These are phyloP conservation scores for Hymenoscyphus salicellus DNA, from an alignment of 2,329 filamentous ascomycete species.

Conservation along the genomic window DNA sequence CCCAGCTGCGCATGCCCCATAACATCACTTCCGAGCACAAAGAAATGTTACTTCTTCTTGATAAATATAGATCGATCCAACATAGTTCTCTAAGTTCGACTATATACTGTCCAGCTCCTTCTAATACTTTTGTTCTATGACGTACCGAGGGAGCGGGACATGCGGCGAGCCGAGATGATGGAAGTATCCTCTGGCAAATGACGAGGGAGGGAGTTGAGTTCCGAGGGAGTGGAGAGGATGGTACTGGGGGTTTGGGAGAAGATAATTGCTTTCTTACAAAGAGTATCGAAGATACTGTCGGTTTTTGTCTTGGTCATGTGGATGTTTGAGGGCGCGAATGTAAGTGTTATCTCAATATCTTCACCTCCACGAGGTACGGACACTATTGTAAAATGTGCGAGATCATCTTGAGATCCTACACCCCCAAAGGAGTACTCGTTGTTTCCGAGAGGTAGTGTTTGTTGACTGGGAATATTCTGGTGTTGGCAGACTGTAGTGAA, in stretches of 20 bases:
- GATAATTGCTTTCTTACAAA: slow-evolving; percentile 5
- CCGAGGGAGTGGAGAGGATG: slow-evolving; percentile 4
- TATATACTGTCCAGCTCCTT: slow-evolving; percentile 1
- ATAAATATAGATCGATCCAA: too few species aligned
- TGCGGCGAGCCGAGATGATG: background rate
- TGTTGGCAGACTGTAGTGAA: slow-evolving; percentile 19
- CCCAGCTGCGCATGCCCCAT: slow-evolving; percentile 15
- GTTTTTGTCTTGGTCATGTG: slow-evolving; percentile 9
- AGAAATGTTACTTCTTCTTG: slow-evolving; percentile 13
- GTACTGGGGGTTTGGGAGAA: slow-evolving; percentile 9
- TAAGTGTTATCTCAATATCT: slow-evolving; percentile 16
- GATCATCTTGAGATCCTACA: slow-evolving; percentile 16
- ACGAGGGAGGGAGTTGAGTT: background rate
- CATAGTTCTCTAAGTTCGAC: slow-evolving; percentile 9
- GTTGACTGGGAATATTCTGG: slow-evolving; percentile 23
- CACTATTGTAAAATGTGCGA: slow-evolving; percentile 17
- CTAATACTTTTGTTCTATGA: too few species aligned
- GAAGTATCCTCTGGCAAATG: background rate
- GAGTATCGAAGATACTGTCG: slow-evolving; percentile 10
- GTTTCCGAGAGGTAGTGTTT: slow-evolving; percentile 7
- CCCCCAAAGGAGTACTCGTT: slow-evolving; percentile 16
- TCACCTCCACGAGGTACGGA: slow-evolving; percentile 14
- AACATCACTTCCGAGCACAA: slow-evolving; percentile 17
- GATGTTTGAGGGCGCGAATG: slow-evolving; percentile 11
- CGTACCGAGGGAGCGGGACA: slow-evolving; percentile 1